These are phyloP conservation scores for Aspergillus sp. DNA, from an alignment of 2,329 filamentous ascomycete genomes.

Conservation along the genomic window DNA sequence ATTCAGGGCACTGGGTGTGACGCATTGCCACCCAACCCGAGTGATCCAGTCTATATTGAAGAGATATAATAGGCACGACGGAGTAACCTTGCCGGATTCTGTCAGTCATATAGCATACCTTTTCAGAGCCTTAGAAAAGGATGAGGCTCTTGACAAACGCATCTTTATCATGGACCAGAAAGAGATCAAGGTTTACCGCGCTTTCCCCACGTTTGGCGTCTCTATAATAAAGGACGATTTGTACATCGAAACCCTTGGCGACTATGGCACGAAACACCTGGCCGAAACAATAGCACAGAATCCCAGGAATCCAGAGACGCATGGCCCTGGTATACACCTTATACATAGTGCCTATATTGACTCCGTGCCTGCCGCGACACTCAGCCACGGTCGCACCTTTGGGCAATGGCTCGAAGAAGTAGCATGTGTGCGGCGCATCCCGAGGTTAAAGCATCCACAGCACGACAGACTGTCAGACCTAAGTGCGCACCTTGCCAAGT, in stretches of 20 bases:
- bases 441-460: not conserved
- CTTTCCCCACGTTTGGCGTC: not conserved
- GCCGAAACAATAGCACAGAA: not conserved
- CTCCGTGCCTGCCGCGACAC: not conserved
- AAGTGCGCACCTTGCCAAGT: not conserved
- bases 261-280: conserved; percentile 2
- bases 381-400: conserved; percentile 3
- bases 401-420: conserved; percentile 5
- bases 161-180: conserved; percentile 6
- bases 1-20: no score
- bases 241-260: conserved; percentile 3
- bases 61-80: no score
- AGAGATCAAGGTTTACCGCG: not conserved
- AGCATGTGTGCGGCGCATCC: conserved; percentile 3
- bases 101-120: no score
- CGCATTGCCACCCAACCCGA: no score
- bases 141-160: not conserved
- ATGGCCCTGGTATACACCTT: not conserved
- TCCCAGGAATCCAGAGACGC: not conserved
- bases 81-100: no score
- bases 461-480: not conserved
- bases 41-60: no score
- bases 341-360: conserved; percentile 2
- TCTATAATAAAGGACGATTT: not conserved
- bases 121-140: not conserved